These are phyloP conservation scores for Gamsiella multidivaricata DNA, from an alignment of 192 early-diverging fungal species.

Conservation along the genomic window DNA sequence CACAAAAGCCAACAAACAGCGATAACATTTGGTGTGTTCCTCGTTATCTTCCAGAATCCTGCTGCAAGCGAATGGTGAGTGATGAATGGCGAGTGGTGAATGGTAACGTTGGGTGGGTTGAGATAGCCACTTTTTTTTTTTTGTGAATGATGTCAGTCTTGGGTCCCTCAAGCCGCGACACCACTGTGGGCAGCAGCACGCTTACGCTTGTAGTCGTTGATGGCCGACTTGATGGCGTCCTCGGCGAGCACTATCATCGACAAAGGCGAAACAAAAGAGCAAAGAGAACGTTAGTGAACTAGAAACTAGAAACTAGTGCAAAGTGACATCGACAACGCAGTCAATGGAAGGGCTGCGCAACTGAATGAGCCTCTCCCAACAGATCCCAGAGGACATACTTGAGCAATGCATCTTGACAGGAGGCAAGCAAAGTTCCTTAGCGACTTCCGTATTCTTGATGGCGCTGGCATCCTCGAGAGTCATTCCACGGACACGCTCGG, in stretches of 20 bases:
- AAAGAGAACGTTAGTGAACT: constrained; percentile 11
- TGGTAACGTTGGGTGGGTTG: too few relatives aligned
- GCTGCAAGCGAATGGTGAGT: too few relatives aligned
- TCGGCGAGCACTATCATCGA: constrained; percentile 89
- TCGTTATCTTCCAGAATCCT: too few relatives aligned
- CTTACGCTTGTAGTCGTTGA: constrained; percentile 95
- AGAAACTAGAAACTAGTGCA: too few relatives aligned
- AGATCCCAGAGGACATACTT: too few relatives aligned
- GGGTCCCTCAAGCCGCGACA: too few relatives aligned
- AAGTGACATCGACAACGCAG: not conserved
- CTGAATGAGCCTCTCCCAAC: too few relatives aligned
- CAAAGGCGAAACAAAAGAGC: constrained; percentile 13
- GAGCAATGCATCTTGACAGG: constrained; percentile 99
- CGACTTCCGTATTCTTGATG: constrained; percentile 98
- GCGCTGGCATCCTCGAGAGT: constrained; percentile 88
- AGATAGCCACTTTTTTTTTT: too few relatives aligned
- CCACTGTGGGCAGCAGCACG: constrained; percentile 56
- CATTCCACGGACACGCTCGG: constrained; percentile 96
- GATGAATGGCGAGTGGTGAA: too few relatives aligned
- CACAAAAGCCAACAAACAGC: too few relatives aligned
- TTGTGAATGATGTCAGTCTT: too few relatives aligned
- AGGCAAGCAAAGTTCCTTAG: constrained; percentile 93
- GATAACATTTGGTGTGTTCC: too few relatives aligned
- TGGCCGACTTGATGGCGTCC: constrained; percentile 99
- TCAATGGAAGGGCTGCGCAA: not conserved